Evolutionary conservation across 179 eudicot species (phyloP).

Genomic region (Vitellaria paradoxa): DNA sequence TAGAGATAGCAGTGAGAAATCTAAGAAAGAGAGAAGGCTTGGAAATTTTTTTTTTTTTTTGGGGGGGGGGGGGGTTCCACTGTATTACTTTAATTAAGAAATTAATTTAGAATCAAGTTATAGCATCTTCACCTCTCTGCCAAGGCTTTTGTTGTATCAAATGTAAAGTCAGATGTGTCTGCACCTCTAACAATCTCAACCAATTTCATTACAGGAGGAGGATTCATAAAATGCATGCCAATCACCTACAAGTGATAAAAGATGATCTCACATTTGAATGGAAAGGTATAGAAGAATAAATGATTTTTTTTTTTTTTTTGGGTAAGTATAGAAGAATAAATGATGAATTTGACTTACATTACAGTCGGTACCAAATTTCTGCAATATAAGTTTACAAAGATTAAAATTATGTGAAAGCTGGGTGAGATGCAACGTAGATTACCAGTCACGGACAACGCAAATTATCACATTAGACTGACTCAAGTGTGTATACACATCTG

Average conservation of each 20-base stretch:
- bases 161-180: constrained; percentile 77
- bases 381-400: neutral
- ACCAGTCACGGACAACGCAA: neutral
- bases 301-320: no score
- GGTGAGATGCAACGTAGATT: neutral
- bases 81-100: neutral
- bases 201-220: constrained; percentile 87
- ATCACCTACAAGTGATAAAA: constrained; percentile 52
- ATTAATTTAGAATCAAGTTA: neutral
- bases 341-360: neutral
- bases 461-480: no score
- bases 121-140: constrained; percentile 62
- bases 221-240: constrained; percentile 97
- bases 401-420: neutral
- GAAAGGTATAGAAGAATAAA: neutral
- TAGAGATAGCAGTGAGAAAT: no score
- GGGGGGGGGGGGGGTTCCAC: neutral
- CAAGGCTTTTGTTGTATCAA: constrained; percentile 52
- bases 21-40: neutral
- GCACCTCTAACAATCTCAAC: constrained; percentile 90
- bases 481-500: no score
- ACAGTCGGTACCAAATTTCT: neutral
- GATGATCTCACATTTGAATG: neutral
- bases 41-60: neutral
- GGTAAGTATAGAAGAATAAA: neutral